A percentile compares a stretch with the other conserved stretches of the same genome.
phyloP scores from a whole-genome alignment of 2,329 filamentous ascomycete genomes.

The Neopestalotiopsis clavispora region DNA sequence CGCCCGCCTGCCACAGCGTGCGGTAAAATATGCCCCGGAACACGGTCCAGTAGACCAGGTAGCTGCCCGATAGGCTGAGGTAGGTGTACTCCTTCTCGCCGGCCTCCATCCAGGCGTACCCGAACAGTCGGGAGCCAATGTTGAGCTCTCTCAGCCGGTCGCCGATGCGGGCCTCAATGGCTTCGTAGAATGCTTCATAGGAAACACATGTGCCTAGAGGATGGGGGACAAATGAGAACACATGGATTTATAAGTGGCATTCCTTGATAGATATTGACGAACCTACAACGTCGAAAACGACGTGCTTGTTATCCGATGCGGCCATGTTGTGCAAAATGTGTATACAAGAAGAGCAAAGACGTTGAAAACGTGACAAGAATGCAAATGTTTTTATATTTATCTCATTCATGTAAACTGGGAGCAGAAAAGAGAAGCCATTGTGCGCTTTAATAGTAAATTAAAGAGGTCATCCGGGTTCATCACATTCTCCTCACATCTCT shows the following conservation, averaged over 20 bases:
- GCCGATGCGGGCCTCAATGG: slow-evolving; percentile 47
- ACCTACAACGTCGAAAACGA: slow-evolving; percentile 57
- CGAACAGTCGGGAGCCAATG: slow-evolving; percentile 47
- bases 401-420: no score
- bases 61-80: slow-evolving; percentile 48
- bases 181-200: slow-evolving; percentile 47
- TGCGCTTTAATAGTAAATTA: not conserved
- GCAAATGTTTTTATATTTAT: no score
- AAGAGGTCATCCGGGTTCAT: not conserved
- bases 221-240: not conserved
- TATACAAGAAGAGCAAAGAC: not conserved
- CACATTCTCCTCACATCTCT: not conserved
- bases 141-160: slow-evolving; percentile 40
- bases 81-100: slow-evolving; percentile 56
- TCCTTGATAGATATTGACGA: not conserved
- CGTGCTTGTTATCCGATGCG: slow-evolving; percentile 38
- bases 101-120: slow-evolving; percentile 51
- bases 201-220: slow-evolving; percentile 46
- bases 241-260: no score
- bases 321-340: not conserved
- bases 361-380: not conserved
- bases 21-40: slow-evolving; percentile 53
- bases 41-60: slow-evolving; percentile 46
- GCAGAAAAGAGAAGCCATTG: not conserved
- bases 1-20: slow-evolving; percentile 47